Base-by-base conservation (phyloP, 164 flowering plant species). In the Annona squamosa region DNA sequence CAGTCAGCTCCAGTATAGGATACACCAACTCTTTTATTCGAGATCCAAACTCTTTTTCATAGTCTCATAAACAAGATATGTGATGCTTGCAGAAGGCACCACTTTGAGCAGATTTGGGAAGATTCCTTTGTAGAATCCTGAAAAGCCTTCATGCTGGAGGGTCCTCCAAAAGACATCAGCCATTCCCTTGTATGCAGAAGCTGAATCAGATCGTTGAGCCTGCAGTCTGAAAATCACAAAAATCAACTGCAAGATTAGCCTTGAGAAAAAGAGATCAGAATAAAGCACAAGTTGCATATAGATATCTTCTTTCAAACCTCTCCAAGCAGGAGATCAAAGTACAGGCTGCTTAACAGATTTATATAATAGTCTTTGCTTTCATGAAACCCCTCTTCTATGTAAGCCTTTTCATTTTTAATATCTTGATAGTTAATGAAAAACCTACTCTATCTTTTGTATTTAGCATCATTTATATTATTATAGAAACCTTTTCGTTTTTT, bases 81-180 rank as follows among this genome's bases (percentile, higher is more conserved):
- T 90, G 70, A 94, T 94, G 85, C 98, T 91, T 63, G 97, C 98
- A 67, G 97, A 83, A 26, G 98, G 98, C 64, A 94, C 88, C 70
- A 92, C 97, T 83, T 94, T 91, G 64, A 94, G 90, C 80, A 94
- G 83, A 79, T 92, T 92, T 10, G 98, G 98, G 73, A 94, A 88
- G 42, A 94, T 81, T 68, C 98, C 98, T 74, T 87, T 94, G 84
- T 94, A 94, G 75, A 94, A 94, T 19, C 97, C 98, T 64, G 86
- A 79, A 10, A 80, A 73, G 63, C 95, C 93, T 87, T 92, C 98
- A 72, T 79, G 74, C 72, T 82, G 77, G 73, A 86, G 71, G 61
- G 97, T 94, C 79, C 78, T 88, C 89, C 83, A 71, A 77, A 94
- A 88, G 48, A 90, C 91, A 76, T 89, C 97, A 64, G 89, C 76